Evolutionary conservation across 495 filamentous ascomycete species (phyloP).

Genomic region (Talaromyces wortmannii): DNA sequence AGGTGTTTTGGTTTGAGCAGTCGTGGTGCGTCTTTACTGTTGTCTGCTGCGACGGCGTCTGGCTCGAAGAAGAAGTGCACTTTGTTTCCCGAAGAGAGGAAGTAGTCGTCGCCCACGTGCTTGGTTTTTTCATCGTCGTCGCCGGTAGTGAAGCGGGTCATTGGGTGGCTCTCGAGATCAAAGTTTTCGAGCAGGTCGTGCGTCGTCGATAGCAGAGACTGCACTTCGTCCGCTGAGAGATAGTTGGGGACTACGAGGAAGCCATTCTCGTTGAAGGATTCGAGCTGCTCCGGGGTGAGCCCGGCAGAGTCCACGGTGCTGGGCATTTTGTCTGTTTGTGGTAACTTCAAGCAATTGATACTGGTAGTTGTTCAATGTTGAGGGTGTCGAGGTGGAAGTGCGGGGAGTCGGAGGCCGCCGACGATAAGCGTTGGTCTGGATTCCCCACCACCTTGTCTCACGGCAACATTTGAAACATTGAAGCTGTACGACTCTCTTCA

Average conservation of each 20-base stretch:
- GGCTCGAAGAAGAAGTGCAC: conserved; percentile 97
- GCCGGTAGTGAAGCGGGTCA: conserved; percentile 89
- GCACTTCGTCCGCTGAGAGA: conserved; percentile 56
- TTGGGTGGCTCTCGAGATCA: conserved; percentile 70
- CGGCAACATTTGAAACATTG: too few relatives aligned
- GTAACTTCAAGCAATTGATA: too few relatives aligned
- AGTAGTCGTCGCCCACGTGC: conserved; percentile 95
- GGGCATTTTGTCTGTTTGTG: neutral
- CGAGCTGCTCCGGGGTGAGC: conserved; percentile 66
- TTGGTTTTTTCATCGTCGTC: conserved; percentile 37
- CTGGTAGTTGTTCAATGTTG: too few relatives aligned
- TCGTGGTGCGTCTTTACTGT: conserved; percentile 6
- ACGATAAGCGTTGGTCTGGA: neutral
- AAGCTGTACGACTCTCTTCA: too few relatives aligned
- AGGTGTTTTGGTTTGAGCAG: conserved; percentile 69
- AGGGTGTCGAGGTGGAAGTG: too few relatives aligned
- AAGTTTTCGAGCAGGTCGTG: conserved; percentile 67
- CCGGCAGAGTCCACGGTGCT: conserved; percentile 18
- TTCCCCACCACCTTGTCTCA: too few relatives aligned
- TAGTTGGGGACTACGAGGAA: conserved; percentile 84
- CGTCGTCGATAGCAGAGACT: conserved; percentile 66
- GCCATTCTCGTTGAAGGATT: conserved; percentile 70
- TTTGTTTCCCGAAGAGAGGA: conserved; percentile 81
- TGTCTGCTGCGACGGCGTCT: conserved; percentile 44
- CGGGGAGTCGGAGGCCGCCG: neutral